A percentile compares a stretch with the other conserved stretches of the same genome.
Evolutionary conservation across 345 rosid species (phyloP).

Genomic region (Gossypium mustelinum): DNA sequence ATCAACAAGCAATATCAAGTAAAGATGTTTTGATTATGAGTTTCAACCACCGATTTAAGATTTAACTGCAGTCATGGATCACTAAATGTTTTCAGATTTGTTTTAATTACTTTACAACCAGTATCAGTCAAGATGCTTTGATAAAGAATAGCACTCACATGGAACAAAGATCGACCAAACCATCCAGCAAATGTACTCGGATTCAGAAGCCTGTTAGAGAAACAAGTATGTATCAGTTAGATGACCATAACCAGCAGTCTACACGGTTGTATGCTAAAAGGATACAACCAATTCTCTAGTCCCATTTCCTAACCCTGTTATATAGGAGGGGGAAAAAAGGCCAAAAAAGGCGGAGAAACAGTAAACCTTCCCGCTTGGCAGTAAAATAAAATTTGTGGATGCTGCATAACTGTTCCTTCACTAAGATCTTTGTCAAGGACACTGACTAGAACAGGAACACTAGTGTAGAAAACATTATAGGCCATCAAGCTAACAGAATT

Average conservation of each 20-base stretch:
- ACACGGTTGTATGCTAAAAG: background rate
- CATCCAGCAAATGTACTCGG: constrained; percentile 99
- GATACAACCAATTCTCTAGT: background rate
- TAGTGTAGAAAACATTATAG: constrained; percentile 93
- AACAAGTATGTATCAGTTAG: constrained; percentile 11
- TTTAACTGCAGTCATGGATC: background rate
- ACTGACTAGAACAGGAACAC: constrained; percentile 86
- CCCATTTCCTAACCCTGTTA: constrained; percentile 7
- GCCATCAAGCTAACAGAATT: constrained; percentile 99
- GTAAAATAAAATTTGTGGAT: constrained; percentile 93
- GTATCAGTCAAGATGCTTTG: background rate
- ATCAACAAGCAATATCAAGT: background rate
- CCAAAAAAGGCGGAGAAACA: background rate
- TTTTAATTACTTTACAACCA: background rate
- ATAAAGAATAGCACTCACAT: constrained; percentile 49
- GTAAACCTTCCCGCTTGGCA: constrained; percentile 98
- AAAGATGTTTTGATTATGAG: background rate
- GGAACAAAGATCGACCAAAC: constrained; percentile 96
- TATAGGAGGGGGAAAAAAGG: background rate
- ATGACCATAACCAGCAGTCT: background rate
- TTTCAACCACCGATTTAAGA: background rate
- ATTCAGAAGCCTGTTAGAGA: constrained; percentile 76
- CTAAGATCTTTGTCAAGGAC: constrained; percentile 96
- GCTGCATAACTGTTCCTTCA: constrained; percentile 92
- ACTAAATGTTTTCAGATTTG: background rate